Base-by-base conservation (phyloP, 1,139 yeast species). In the Candida tetrigidarum region DNA sequence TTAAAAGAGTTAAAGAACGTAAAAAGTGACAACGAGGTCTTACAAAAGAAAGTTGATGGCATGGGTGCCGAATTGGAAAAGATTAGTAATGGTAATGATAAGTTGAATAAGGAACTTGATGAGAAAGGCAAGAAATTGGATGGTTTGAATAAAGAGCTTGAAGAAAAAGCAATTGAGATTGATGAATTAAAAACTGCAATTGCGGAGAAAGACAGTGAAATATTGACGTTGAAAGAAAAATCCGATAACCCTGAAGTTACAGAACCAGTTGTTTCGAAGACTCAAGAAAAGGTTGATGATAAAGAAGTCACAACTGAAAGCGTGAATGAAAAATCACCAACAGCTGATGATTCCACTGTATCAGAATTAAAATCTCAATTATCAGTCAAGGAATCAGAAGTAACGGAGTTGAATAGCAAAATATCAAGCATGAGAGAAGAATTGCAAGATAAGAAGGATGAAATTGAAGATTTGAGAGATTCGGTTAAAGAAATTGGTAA, bases 401-500 rank as follows among this genome's bases (percentile, higher is more conserved):
- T 57, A 40, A 50, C 53, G 2, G 57, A 58, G 9, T 49, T 69
- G n/a, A 39, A 42, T 3, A 38, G 19, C 12, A 47, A 42, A 37
- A 32, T 48, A 49, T 52, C 36, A 40, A 46, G 9, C 43, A 56
- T 39, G 62, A 57, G 39, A 36, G 53, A 3, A 60, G 59, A 44
- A 6, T 51, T 67, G 26, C 53, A 57, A 28, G 48, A 59, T 25
- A 75, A 74, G 48, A 49, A 54, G 7, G 85, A 81, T 41, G 87
- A 84, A 50, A 67, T 82, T 18, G 84, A 80, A 32, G 69, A 67
- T 40, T 72, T 86, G 43, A 77, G 84, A 51, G 96, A 88, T 47
- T 86, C 83, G 86, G 64, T 90, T 41, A 78, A 78, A 52, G 81
- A 80, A 41, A 75, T 90, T 16, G 96, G 96, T 1, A 80, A 86